Evolutionary conservation across 805 yeast species (phyloP).

Genomic region (Ogataea angusta): DNA sequence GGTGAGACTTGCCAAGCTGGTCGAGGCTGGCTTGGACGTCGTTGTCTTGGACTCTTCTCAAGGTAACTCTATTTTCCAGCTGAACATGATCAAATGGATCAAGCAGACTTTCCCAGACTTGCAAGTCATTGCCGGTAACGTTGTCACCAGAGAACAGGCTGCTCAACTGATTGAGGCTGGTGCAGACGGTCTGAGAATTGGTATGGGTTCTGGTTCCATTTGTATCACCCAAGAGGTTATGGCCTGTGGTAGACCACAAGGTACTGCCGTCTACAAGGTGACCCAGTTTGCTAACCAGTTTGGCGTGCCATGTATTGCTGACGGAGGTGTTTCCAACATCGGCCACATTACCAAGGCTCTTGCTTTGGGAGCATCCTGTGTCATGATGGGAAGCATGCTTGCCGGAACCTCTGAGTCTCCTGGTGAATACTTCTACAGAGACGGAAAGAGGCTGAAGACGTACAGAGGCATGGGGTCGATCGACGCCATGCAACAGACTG

Average conservation of each 20-base stretch:
- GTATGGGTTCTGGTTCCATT: constrained; percentile 99
- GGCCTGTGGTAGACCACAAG: constrained; percentile 99
- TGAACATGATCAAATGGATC: constrained; percentile 90
- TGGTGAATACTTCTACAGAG: constrained; percentile 96
- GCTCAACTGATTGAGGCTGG: constrained; percentile 93
- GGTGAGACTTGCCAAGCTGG: constrained; percentile 78
- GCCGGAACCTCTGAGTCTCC: constrained; percentile 99
- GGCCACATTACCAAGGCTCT: constrained; percentile 97
- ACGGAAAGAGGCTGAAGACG: constrained; percentile 94
- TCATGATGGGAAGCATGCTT: constrained; percentile 99
- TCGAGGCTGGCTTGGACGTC: constrained; percentile 95
- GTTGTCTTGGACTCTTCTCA: constrained; percentile 95
- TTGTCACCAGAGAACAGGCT: constrained; percentile 98
- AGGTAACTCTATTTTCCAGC: constrained; percentile 95
- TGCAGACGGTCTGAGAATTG: constrained; percentile 96
- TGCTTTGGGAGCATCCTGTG: constrained; percentile 94
- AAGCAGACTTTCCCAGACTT: constrained; percentile 74
- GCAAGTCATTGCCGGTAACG: constrained; percentile 96
- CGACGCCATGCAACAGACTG: constrained; percentile 96
- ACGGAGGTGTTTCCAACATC: constrained; percentile 98
- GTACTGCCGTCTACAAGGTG: constrained; percentile 95
- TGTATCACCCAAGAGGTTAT: constrained; percentile 99
- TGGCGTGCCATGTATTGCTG: constrained; percentile 98
- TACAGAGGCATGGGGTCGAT: constrained; percentile 99
- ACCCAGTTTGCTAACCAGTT: constrained; percentile 90